Evolutionary conservation across 2,329 filamentous ascomycete genomes (phyloP).

Genomic region (Colletotrichum sp.): DNA sequence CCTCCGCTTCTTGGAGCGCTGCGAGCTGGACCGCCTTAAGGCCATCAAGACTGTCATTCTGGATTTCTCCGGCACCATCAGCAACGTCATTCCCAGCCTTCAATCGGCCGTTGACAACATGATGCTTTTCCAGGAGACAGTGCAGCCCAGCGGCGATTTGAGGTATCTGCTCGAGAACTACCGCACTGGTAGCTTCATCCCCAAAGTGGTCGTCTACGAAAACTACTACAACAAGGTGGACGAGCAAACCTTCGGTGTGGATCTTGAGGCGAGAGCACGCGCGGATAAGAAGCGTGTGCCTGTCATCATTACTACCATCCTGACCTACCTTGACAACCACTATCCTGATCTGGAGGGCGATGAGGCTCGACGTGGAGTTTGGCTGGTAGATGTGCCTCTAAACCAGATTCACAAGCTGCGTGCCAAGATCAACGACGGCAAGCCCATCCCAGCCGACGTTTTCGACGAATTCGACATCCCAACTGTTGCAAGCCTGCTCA

Average conservation of each 20-base stretch:
- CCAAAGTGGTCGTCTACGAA: slow-evolving; percentile 91
- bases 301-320: slow-evolving; percentile 86
- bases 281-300: slow-evolving; percentile 96
- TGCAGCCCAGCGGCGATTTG: slow-evolving; percentile 90
- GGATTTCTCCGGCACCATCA: slow-evolving; percentile 95
- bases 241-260: slow-evolving; percentile 96
- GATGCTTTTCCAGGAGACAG: slow-evolving; percentile 98
- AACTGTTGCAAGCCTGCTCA: slow-evolving; percentile 89
- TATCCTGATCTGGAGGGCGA: slow-evolving; percentile 98
- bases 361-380: slow-evolving; percentile 88
- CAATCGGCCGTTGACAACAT: slow-evolving; percentile 97
- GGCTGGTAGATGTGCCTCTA: slow-evolving; percentile 91
- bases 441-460: slow-evolving; percentile 75
- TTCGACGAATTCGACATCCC: slow-evolving; percentile 92
- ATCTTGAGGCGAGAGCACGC: slow-evolving; percentile 91
- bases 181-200: slow-evolving; percentile 89
- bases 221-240: slow-evolving; percentile 99
- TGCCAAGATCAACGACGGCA: slow-evolving; percentile 84
- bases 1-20: slow-evolving; percentile 94
- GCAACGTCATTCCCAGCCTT: slow-evolving; percentile 95
- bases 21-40: slow-evolving; percentile 93
- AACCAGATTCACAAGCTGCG: slow-evolving; percentile 85
- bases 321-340: slow-evolving; percentile 95
- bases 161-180: slow-evolving; percentile 97
- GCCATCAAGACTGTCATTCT: slow-evolving; percentile 98